Base-by-base conservation (phyloP, 2,329 filamentous ascomycete genomes). In the Colletotrichum gigasporum region DNA sequence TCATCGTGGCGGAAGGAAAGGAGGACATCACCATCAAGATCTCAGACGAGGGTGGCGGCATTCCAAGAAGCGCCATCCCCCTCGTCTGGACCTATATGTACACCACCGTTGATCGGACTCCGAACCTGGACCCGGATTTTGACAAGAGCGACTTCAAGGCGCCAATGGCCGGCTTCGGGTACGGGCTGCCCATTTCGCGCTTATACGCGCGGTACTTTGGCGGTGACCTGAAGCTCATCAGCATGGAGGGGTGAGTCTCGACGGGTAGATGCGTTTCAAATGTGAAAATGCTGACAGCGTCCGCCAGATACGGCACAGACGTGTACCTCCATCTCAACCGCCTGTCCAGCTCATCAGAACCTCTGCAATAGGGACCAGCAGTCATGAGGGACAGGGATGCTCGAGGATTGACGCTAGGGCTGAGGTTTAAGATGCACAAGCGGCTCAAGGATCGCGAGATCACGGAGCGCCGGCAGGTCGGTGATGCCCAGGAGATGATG, bases 41-140 rank as follows among this genome's bases (percentile, higher is more conserved):
- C 71, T 93, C 91, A 4, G 96, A 99, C 76, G 96, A 99, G 80
- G 96, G 96, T 63, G 96, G 96, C 68, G 96, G 96, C 67, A 98
- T 99, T 55, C 94, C 96, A 0, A 85, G 96, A 72, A 96, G 92
- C 71, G 88, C 93, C 54, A 98, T 99, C 68, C 96, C 96, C 5
- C 85, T 99, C 12, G 96, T 98, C n/a, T 99, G 96, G 96, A 99
- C 96, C 11, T 99, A 99, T 78, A 99, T 98, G 96, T 99, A 99
- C 78, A 99, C 96, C 34, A 99, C 96, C 2, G 96, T 99, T 68
- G 96, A 98, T 77, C 90, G 94, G 71, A 98, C 96, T 20, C 96
- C 96, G 12, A 97, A 90, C 74, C 82, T 99, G 67, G 96, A 99
- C 74, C 96, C 96, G 1, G 95, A 98, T 76, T 99, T 98, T 77